Base-by-base conservation (phyloP, 495 filamentous ascomycete genomes). In the Annulohypoxylon maeteangense region DNA sequence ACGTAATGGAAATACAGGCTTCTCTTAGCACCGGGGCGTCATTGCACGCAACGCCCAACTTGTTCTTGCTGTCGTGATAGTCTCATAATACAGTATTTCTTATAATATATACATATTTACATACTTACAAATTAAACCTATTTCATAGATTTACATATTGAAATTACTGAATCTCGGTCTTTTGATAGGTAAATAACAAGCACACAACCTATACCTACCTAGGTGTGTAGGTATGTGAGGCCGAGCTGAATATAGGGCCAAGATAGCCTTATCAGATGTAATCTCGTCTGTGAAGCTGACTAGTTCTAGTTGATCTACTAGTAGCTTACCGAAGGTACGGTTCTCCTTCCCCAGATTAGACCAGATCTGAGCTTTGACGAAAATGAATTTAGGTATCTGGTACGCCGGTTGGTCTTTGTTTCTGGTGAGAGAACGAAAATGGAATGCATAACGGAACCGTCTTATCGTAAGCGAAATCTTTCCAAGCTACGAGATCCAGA, bases 1-100 rank as follows among this genome's bases (percentile, higher is more conserved):
- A 78, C 76, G 76, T 78, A 78, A 78, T 78, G 62, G 36, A 74
- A 78, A 78, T 50, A 48, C 58, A 42, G 34, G 44, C 44, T 34
- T 50, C 55, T 40, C 7, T 10, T 60, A 44, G 54, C 58, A 16
- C 20, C 44, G 8, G 75, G 67, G 68, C 76, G 75, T 70, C 75
- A 77, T 79, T 68, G 44, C 36, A 11, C 23, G 23, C 51, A 16
- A 44, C 7, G 29, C 16, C 51, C 20, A 12, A 12, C 7, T 20
- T 16, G 23, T 25, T 51, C 23, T 32, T 11, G 48, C 47, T 20
- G 63, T 53, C 44, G 67, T 76, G 34, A 75, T 65, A 31, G 10
- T 27, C 25, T 29, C 32, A 53, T 57, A 70, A 25, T 40, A 38
- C 11, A n/a, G 55, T 55, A 55, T 23, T 31, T 36, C 4, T 1